Evolutionary conservation across 2,329 filamentous ascomycete genomes (phyloP), one percentile per base, ranked within the genome.

Genomic region (Decorospora gaudefroyi): DNA sequence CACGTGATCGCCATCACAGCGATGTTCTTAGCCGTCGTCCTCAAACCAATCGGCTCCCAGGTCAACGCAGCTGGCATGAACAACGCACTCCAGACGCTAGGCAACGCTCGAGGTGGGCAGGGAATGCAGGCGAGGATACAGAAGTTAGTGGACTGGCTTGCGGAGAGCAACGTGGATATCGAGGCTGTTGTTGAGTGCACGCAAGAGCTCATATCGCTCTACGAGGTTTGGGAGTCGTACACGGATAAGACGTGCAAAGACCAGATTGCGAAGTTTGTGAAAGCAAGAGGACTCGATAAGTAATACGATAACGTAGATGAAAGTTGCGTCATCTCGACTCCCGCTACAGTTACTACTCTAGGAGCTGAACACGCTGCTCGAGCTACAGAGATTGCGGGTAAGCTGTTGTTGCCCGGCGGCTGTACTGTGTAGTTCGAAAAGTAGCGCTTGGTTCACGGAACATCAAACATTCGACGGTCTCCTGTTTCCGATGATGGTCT

Each of bases 131-230:
- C 74, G 18, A 75, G 82, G 39, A 77, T 88, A 33, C 78, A 81
- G 37, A 85, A 86, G 55, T 78, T 95, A 27, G 81, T 89, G 7
- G 81, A 82, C 27, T 96, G 90, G 86, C 76, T 96, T 43, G 87
- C 90, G 1, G 90, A 95, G 65, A 93, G 88, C 61, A 86, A 83
- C 43, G 82, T 96, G 29, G 88, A 95, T 60, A 87, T 96, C 61
- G 83, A 88, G 54, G 86, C 84, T 21, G 85, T 95, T 69, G 86
- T 95, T 36, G 89, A 96, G 70, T 90, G 87, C 62, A 92, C 88
- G 0, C 91, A 96, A 71, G 91, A 96, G 72, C 80, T 96, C 51
- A 88, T 96, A 39, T 91, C 88, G 3, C 81, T 96, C 52, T 96
- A 96, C 66, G 88, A 95, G 63, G 72, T 82, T 1, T 86, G 83